Percentiles rank a stretch among this genome's conserved stretches.
These are phyloP conservation scores for Cutaneotrichosporon sp. DNA, from an alignment of 1,284 basidiomycete species.

Conservation along the genomic window DNA sequence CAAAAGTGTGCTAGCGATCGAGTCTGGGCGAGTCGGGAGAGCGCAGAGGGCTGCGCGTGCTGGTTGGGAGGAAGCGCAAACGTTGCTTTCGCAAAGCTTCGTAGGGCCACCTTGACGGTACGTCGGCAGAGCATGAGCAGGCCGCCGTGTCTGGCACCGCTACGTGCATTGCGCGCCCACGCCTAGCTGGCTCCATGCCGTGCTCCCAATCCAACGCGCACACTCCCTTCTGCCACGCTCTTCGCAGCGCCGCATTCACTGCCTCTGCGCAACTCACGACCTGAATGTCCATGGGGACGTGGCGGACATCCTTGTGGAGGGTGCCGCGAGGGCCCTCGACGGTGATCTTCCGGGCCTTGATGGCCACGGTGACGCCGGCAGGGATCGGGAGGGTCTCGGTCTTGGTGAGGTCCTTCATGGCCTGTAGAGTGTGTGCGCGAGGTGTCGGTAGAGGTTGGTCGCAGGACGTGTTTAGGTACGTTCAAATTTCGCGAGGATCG, in stretches of 20 bases:
- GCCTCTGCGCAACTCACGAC: constrained; percentile 53
- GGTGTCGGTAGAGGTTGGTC: neutral
- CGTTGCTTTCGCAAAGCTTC: neutral
- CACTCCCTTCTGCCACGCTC: neutral
- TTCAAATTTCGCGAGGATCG: neutral
- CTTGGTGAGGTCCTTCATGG: constrained; percentile 50
- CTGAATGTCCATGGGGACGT: constrained; percentile 95
- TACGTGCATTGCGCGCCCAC: no score
- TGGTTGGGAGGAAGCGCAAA: no score
- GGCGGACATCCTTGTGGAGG: constrained; percentile 83
- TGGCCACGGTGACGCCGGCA: constrained; percentile 70
- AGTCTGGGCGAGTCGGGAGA: neutral
- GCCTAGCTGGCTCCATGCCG: no score
- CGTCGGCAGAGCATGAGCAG: no score
- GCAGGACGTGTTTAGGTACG: neutral
- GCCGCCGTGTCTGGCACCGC: no score
- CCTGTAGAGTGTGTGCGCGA: constrained; percentile 8
- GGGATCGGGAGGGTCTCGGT: constrained; percentile 86
- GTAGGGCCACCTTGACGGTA: no score
- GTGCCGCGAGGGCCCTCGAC: constrained; percentile 86
- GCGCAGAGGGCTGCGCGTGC: no score
- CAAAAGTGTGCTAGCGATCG: neutral
- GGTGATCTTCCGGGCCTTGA: constrained; percentile 84
- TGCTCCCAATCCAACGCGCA: neutral
- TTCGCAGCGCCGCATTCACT: neutral